Evolutionary conservation across 148 eudicot genomes (phyloP), one percentile per base, ranked within the genome.

Genomic region (Chenopodium suecicum): DNA sequence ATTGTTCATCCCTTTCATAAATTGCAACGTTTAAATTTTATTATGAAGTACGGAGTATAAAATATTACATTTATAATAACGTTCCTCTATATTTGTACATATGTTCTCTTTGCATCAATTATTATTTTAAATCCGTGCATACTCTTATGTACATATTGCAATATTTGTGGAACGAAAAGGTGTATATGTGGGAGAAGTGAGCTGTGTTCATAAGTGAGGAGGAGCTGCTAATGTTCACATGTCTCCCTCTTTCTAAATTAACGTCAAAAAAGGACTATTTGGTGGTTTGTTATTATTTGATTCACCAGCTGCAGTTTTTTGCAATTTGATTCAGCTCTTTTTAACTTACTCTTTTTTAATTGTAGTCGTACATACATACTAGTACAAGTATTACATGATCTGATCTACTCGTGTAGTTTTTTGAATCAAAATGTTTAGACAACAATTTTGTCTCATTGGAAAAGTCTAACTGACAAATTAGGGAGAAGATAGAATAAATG

Each of bases 181-280:
- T 41, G 44, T 41, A 41, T 41, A 5, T 50, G 54, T 50, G 54
- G 54, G 54, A 9, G 54, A 50, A 50, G 16, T 69, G 41, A 69
- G 37, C 37, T 27, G 71, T 12, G 72, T 32, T 13, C 37, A 63
- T 58, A 75, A 20, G n/a, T 77, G 27, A 76, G 29, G 29, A 27
- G 29, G 52, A 75, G 78, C 66, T 78, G 29, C 62, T 75, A 32
- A 11, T n/a, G 58, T 48, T 83, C 78, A 78, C 84, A 76, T 82
- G 80, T 76, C 23, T 75, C 9, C 41, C 0, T 56, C n/a, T 16
- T 70, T 63, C 60, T 10, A 25, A 27, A 52, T 48, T 80, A 62
- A 80, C 78, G 32, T 74, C 31, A 74, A 74, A 47, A 75, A 81
- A 32, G 83, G 75, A 75, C 75, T 76, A 79, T 75, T 56, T 67